Evolutionary conservation across 2,329 filamentous ascomycete genomes (phyloP), one percentile per base, ranked within the genome.

Genomic region (Laburnicola sp.): DNA sequence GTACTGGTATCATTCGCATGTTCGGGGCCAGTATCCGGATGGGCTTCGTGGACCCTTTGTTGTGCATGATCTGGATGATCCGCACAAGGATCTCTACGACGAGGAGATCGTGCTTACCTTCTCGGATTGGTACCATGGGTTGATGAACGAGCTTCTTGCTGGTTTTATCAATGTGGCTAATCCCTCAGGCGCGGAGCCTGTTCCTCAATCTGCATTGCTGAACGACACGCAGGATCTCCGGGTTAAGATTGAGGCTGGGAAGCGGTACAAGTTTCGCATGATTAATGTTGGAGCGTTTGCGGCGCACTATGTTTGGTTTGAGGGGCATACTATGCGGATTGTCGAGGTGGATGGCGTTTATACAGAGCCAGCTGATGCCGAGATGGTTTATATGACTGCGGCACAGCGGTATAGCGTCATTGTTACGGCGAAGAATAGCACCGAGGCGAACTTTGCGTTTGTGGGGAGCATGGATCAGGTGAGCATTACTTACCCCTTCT

Each of bases 121-220:
- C n/a, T 85, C 84, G 16, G 87, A 91, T 60, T 87, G 87, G 77
- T 90, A 91, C 51, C 86, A 90, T 59, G 82, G 86, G 41, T 67
- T 75, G 27, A 79, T 80, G 74, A 70, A 70, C 2, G 64, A 59
- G n/a, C 72, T 85, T 0, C 54, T 73, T 3, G 54, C 61, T 6
- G 46, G 53, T 16, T 71, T 74, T 54, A 78, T 87, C 35, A 78
- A 58, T 59, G 68, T 78, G 21, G 72, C 72, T 41, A 84, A 84
- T 50, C 81, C 80, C 0, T 85, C 75, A 58, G 82, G 75, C 23
- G 82, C 84, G 0, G 86, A 89, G 65, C 86, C 86, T 0, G 80
- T 88, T 0, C 86, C 87, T 0, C 76, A 88, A 22, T 78, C 84
- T 2, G 82, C 82, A 1, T 74, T 89, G 9, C 78, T 89, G 60